These are phyloP conservation scores for Pterulicium gracile DNA, from an alignment of 1,284 basidiomycete species.

Conservation along the genomic window DNA sequence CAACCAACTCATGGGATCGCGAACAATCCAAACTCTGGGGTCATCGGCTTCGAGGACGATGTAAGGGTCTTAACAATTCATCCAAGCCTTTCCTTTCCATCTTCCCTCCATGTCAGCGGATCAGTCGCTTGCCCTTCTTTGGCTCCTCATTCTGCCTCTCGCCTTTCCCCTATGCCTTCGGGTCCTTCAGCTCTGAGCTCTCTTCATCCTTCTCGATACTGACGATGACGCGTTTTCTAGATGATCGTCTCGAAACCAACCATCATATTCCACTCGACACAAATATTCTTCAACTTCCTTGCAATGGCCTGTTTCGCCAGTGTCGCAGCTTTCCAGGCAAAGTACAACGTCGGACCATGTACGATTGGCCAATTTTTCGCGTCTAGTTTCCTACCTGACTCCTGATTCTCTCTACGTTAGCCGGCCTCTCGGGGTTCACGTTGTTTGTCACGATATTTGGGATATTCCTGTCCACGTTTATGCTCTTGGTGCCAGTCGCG, in stretches of 20 bases:
- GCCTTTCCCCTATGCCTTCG: not conserved
- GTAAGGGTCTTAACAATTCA: not conserved
- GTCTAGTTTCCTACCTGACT: conserved; percentile 8
- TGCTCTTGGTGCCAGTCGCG: conserved; percentile 68
- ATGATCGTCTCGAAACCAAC: conserved; percentile 78
- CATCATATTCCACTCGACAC: conserved; percentile 60
- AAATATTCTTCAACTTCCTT: conserved; percentile 84
- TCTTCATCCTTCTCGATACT: not conserved
- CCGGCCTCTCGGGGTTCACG: conserved; percentile 78
- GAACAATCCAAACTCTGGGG: not conserved
- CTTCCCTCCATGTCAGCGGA: not conserved
- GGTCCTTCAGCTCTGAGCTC: no score
- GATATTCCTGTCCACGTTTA: conserved; percentile 61
- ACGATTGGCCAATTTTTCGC: conserved; percentile 25
- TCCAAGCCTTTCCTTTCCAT: not conserved
- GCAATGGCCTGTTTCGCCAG: conserved; percentile 82
- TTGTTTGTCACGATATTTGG: conserved; percentile 65
- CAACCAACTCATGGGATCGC: not conserved
- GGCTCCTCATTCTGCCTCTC: not conserved
- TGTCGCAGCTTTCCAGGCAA: conserved; percentile 78
- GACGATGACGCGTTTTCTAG: conserved; percentile 27
- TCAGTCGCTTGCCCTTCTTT: not conserved
- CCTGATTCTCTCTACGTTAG: conserved; percentile 26
- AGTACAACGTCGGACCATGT: conserved; percentile 78
- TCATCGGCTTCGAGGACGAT: not conserved